Percentiles rank a stretch among this genome's conserved stretches.
Conservation (phyloP, 768 basidiomycete species). For the Kwoniella dejecticola region DNA sequence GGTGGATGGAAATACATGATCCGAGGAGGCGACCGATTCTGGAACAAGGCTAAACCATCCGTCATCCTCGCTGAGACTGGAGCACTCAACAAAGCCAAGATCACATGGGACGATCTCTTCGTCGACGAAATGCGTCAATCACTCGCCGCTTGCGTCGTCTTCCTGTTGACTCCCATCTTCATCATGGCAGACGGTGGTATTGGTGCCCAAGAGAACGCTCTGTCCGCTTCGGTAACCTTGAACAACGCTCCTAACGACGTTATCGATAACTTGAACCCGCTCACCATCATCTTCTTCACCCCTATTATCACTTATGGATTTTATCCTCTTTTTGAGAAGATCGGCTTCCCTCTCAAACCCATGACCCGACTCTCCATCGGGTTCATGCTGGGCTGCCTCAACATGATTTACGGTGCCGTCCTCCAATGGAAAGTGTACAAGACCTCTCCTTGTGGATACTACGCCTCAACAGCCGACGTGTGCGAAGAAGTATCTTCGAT, state of each 20-base stretch:
- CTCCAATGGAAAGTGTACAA: constrained; percentile 53
- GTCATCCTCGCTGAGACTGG: constrained; percentile 39
- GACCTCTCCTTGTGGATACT: constrained; percentile 51
- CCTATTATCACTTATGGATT: constrained; percentile 51
- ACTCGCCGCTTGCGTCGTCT: constrained; percentile 49
- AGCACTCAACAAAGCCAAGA: constrained; percentile 26
- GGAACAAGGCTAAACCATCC: constrained; percentile 52
- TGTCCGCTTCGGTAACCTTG: constrained; percentile 50
- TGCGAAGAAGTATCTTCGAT: constrained; percentile 41
- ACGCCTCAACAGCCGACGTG: constrained; percentile 35
- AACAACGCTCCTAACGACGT: constrained; percentile 53
- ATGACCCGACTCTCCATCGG: constrained; percentile 47
- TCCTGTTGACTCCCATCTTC: constrained; percentile 54
- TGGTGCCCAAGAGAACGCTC: constrained; percentile 44
- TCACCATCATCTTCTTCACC: constrained; percentile 47
- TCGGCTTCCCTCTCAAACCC: constrained; percentile 46
- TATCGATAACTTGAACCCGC: constrained; percentile 54
- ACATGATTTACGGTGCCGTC: constrained; percentile 51
- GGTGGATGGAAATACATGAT: constrained; percentile 40
- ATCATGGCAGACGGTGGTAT: constrained; percentile 51
- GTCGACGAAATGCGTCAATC: constrained; percentile 53
- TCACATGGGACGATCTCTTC: constrained; percentile 55
- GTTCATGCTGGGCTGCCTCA: constrained; percentile 33
- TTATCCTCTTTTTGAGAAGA: constrained; percentile 44
- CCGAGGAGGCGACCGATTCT: constrained; percentile 45